Base-by-base conservation (phyloP, 768 basidiomycete species). In the Boletellus ananiceps region DNA sequence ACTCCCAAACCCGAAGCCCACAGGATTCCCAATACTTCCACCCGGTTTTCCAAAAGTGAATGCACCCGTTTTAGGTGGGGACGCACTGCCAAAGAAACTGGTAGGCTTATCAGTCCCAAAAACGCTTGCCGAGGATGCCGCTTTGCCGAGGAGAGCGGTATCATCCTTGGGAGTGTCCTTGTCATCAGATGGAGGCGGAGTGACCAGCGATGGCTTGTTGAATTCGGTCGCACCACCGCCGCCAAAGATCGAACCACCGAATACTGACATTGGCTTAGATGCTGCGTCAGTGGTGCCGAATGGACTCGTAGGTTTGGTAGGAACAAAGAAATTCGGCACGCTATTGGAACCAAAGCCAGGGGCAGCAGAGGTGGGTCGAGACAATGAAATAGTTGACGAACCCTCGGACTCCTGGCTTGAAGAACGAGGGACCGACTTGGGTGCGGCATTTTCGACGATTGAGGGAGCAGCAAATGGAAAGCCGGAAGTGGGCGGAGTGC, bases 11-110 rank as follows among this genome's bases (percentile, higher is more conserved):
- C 73, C 74, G 54, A 84, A 84, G 5, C 83, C 83, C 8, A 83
- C 79, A 8, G 83, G 79, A 58, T 82, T 83, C 1, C 83, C 81
- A 16, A 83, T 73, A 56, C 73, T 80, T 46, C 80, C 80, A 13
- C 47, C 68, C 31, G 58, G 54, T 41, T 61, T 68, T 34, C 66
- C 68, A 27, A 70, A 67, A 2, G 55, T 31, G 44, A 70, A 69
- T 2, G 55, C 40, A 12, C 47, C 34, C 14, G 57, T 44, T 55
- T 59, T 68, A 1, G 62, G 54, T 11, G 52, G 54, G n/a, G 66
- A 62, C 39, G 57, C 58, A 19, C 57, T 59, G 15, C 69, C 66
- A 44, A 70, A 71, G 31, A 49, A 31, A 51, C 56, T 57, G 55
- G 45, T 41, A 53, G 63, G 45, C 58, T 66, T 53, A 51, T 63